These are phyloP conservation scores for Starmerella vaccinii DNA, from an alignment of 805 yeast species.

Conservation along the genomic window DNA sequence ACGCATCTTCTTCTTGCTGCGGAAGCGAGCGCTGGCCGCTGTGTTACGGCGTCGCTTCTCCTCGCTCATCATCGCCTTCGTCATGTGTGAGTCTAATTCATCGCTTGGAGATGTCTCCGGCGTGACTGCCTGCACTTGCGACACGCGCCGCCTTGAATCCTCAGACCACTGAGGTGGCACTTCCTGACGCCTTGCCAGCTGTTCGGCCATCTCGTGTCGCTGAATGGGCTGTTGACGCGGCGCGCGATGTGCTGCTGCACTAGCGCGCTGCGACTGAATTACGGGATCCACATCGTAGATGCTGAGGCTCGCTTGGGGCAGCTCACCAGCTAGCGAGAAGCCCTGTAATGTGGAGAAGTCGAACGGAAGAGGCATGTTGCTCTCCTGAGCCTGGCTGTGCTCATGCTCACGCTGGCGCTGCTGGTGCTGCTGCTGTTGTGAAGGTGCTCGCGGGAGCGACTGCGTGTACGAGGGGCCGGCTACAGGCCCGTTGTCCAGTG, in stretches of 20 bases:
- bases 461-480: conserved; percentile 18
- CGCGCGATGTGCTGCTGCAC: conserved; percentile 3
- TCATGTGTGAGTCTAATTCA: neutral
- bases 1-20: conserved; percentile 81
- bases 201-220: conserved; percentile 21
- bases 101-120: conserved; percentile 1
- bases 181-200: conserved; percentile 9
- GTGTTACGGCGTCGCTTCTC: conserved; percentile 83
- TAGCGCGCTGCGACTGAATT: conserved; percentile 14
- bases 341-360: conserved; percentile 28
- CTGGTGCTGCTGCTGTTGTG: conserved; percentile 1
- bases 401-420: conserved; percentile 3
- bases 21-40: conserved; percentile 88
- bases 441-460: neutral
- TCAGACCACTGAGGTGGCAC: neutral
- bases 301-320: conserved; percentile 24
- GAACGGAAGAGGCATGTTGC: conserved; percentile 14
- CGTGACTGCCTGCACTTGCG: neutral
- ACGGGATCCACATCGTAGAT: conserved; percentile 21
- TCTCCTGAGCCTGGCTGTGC: conserved; percentile 10
- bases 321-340: conserved; percentile 30
- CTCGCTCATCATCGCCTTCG: conserved; percentile 32
- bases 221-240: conserved; percentile 14
- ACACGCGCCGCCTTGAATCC: neutral
- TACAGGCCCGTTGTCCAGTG: conserved; percentile 12